Conservation (phyloP, 2,329 filamentous ascomycete species). For the Scedosporium boydii region DNA sequence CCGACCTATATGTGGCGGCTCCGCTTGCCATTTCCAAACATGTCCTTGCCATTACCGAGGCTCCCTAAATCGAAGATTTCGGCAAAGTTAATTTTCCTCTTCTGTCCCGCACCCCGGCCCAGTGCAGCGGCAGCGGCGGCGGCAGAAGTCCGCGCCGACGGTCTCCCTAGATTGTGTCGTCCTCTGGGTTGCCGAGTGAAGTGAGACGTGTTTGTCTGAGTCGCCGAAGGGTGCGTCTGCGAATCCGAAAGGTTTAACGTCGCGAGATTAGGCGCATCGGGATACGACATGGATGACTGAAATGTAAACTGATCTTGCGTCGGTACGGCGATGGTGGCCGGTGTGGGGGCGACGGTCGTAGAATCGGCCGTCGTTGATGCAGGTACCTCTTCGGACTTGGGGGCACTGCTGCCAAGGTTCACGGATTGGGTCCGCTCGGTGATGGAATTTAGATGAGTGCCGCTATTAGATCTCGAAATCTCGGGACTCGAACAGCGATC, state of each 20-base stretch:
- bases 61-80: constrained; percentile 68
- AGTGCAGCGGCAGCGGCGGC: constrained; percentile 25
- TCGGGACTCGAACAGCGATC: constrained; percentile 52
- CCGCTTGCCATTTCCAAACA: constrained; percentile 41
- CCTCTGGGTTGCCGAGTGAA: constrained; percentile 18
- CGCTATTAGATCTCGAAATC: constrained; percentile 30
- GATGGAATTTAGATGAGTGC: neutral
- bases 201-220: constrained; percentile 19
- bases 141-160: constrained; percentile 14
- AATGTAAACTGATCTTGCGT: constrained; percentile 60
- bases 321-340: constrained; percentile 28
- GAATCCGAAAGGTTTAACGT: constrained; percentile 51
- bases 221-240: constrained; percentile 27
- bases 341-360: constrained; percentile 12
- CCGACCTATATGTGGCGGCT: constrained; percentile 32
- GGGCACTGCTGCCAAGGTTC: constrained; percentile 15
- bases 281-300: constrained; percentile 50
- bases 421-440: constrained; percentile 15
- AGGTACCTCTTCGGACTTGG: constrained; percentile 19
- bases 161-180: constrained; percentile 12
- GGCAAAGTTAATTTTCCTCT: constrained; percentile 62
- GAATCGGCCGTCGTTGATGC: constrained; percentile 24
- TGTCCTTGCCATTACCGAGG: constrained; percentile 52
- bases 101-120: constrained; percentile 58
- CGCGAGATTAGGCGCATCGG: constrained; percentile 39